A percentile compares a stretch with the other conserved stretches of the same genome.
Evolutionary conservation across 306 rosid species (phyloP).

Genomic region (Lablab purpureus): DNA sequence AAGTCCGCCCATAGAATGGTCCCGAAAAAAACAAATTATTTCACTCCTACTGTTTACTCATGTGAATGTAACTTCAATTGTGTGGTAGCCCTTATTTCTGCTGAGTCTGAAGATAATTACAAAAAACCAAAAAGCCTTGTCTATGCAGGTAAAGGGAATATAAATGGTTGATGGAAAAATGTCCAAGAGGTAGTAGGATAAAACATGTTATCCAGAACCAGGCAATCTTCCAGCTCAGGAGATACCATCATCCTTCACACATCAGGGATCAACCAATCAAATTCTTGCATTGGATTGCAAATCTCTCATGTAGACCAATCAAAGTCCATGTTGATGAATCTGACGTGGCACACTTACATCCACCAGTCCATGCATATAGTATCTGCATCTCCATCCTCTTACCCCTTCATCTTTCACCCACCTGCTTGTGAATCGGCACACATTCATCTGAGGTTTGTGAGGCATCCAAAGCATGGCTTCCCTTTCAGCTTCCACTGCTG

Average conservation of each 20-base stretch:
- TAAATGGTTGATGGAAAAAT: constrained; percentile 37
- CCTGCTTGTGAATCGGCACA: neutral
- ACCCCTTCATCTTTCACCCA: constrained; percentile 28
- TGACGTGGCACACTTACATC: constrained; percentile 79
- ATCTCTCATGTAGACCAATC: constrained; percentile 60
- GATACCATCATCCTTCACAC: constrained; percentile 63
- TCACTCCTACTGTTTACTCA: neutral
- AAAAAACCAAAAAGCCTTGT: neutral
- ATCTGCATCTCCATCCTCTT: constrained; percentile 30
- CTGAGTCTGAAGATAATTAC: neutral
- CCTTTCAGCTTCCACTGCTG: constrained; percentile 76
- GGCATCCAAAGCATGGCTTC: constrained; percentile 69
- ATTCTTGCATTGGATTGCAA: constrained; percentile 71
- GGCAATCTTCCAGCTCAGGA: constrained; percentile 42
- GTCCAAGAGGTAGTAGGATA: constrained; percentile 50
- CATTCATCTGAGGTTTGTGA: constrained; percentile 38
- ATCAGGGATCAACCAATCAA: constrained; percentile 62
- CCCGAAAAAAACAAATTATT: constrained; percentile 30
- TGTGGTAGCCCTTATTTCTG: constrained; percentile 34
- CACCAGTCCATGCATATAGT: constrained; percentile 78
- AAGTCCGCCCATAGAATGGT: neutral
- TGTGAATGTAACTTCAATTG: neutral
- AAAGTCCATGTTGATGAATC: constrained; percentile 53
- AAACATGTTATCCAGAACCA: constrained; percentile 68
- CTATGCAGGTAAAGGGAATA: neutral